Conservation (phyloP, 129 eudicot genomes). For the Pseudognaphalium luteoalbum region DNA sequence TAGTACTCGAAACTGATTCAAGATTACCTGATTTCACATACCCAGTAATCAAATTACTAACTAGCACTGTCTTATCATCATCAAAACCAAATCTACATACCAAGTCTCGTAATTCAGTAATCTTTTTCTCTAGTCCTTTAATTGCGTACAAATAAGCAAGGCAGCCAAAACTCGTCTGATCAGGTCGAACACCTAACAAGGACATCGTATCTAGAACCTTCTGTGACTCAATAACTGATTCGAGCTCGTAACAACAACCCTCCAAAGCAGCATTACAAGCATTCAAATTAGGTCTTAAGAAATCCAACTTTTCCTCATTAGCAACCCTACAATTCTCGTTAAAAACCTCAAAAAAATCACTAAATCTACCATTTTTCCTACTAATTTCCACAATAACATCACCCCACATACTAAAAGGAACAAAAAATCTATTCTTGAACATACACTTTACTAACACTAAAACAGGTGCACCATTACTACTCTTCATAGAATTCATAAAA, state of each 20-base stretch:
- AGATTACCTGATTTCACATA: constrained; percentile 60
- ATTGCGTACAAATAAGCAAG: constrained; percentile 83
- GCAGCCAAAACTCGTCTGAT: constrained; percentile 66
- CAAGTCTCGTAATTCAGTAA: constrained; percentile 53
- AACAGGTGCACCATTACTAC: constrained; percentile 71
- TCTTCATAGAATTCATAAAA: constrained; percentile 57
- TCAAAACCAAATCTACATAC: constrained; percentile 53
- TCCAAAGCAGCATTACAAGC: constrained; percentile 93
- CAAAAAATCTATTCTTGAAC: constrained; percentile 77
- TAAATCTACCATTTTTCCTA: constrained; percentile 63
- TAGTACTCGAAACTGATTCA: constrained; percentile 46
- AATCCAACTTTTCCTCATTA: constrained; percentile 64
- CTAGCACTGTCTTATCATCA: constrained; percentile 31
- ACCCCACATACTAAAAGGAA: constrained; percentile 81
- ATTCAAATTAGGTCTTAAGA: constrained; percentile 74
- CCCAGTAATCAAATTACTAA: constrained; percentile 64
- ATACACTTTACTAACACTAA: constrained; percentile 75
- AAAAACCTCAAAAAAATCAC: constrained; percentile 59
- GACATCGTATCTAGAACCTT: constrained; percentile 77
- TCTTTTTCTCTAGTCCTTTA: constrained; percentile 72
- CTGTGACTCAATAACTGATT: constrained; percentile 69
- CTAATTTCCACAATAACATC: constrained; percentile 52
- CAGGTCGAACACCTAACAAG: constrained; percentile 60
- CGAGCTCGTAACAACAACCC: constrained; percentile 69
- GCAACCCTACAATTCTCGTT: constrained; percentile 83